Base-by-base conservation (phyloP, 495 filamentous ascomycete genomes). In the Lasiosphaeris hirsuta region DNA sequence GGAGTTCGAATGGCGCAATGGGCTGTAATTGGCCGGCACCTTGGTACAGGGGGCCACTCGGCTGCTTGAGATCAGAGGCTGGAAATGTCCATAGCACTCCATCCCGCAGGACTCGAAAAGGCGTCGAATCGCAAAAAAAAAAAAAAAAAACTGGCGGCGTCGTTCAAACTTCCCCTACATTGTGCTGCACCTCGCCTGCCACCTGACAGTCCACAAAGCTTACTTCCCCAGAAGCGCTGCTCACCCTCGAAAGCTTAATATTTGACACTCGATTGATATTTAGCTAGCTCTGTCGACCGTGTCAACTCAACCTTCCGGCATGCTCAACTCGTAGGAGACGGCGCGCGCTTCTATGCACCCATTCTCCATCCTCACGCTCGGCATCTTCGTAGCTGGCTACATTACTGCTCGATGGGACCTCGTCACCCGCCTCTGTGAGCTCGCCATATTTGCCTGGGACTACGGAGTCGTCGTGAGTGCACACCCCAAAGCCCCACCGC, bases 371-470 rank as follows among this genome's bases (percentile, higher is more conserved):
- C 81, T 96, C 74, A 92, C 91, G 56, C 85, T 95, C 75, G 91
- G 87, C 70, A 96, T 99, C 80, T 99, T 99, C 77, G 86, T 97
- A 80, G 93, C 94, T 75, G 94, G 94, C 74, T 99, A 99, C 80
- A 97, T 90, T 71, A 97, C 95, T 74, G 94, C 94, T 66, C 87
- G 95, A 78, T 97, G 92, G 91, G 92, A 97, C 73, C 85, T 99
- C 51, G 92, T 97, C 61, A 96, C 91, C 54, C 87, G 91, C 61
- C 81, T 96, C 54, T 93, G 96, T 86, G 92, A 97, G 73, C 81
- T 99, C 64, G 89, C 90, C 51, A 89, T 94, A 52, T 99, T 97
- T 71, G 94, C 95, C 62, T 96, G 91, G 92, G 90, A 96, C 72
- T 90, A 96, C 90, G 92, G 92, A 68, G 94, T 99, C 66, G 89